phyloP scores from a whole-genome alignment of 106 monocot species.

The Narthecium ossifragum region DNA sequence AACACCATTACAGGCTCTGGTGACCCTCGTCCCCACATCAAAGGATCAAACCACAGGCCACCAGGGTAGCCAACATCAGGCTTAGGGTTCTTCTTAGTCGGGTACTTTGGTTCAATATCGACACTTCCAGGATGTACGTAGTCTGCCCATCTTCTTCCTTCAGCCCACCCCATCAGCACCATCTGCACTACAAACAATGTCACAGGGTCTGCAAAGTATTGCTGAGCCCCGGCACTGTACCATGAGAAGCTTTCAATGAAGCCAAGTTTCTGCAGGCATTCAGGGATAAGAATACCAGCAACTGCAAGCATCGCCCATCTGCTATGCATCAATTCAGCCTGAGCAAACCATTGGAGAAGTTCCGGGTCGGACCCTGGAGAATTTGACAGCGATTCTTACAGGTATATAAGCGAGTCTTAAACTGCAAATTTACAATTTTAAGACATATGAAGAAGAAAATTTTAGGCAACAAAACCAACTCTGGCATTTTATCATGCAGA shows the following conservation, averaged over 20 bases:
- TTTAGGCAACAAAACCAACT: not conserved
- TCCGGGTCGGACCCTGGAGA: constrained; percentile 77
- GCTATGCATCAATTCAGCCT: constrained; percentile 86
- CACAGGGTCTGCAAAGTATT: constrained; percentile 67
- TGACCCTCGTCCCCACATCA: constrained; percentile 77
- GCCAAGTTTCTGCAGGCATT: constrained; percentile 49
- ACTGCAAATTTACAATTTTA: too few species aligned
- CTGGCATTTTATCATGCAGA: too few species aligned
- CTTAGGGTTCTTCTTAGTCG: constrained; percentile 49
- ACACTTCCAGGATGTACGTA: constrained; percentile 53
- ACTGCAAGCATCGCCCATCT: constrained; percentile 96
- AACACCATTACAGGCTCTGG: constrained; percentile 81
- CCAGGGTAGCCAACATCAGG: constrained; percentile 85
- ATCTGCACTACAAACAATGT: constrained; percentile 73
- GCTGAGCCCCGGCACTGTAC: constrained; percentile 56
- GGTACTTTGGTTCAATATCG: constrained; percentile 59
- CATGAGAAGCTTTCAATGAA: constrained; percentile 71
- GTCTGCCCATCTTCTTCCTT: constrained; percentile 91
- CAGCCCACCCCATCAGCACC: constrained; percentile 83
- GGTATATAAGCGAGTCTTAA: too few species aligned
- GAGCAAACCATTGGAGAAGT: constrained; percentile 75
- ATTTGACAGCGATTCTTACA: too few species aligned
- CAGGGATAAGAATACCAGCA: constrained; percentile 74
- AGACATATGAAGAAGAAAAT: too few species aligned
- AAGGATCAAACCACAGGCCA: constrained; percentile 72